Evolutionary conservation across 179 eudicot species (phyloP), one percentile per base, ranked within the genome.

Genomic region (Kewa caespitosa): DNA sequence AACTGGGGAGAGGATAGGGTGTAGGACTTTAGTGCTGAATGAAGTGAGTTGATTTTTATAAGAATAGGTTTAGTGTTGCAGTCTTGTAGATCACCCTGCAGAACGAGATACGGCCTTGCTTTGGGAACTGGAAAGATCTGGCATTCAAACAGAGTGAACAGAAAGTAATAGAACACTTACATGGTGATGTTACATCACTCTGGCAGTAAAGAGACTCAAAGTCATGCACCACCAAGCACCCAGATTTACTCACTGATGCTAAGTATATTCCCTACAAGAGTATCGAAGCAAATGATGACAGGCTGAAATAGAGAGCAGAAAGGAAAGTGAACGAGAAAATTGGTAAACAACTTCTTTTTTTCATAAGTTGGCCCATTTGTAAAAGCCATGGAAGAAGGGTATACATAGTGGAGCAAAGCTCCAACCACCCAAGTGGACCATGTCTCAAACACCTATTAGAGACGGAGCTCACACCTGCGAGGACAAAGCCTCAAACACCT

Each of bases 151-250:
- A 42, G 34, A 73, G 52, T 73, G 38, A 73, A 68, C 54, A 70
- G 46, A 34, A 38, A 11, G 22, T 30, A 38, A 36, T 41, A 42
- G 43, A 70, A 37, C 71, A 78, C 84, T 82, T 78, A 83, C 84
- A 73, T 62, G 81, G 79, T 42, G 81, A 80, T 39, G 34, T 71
- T 54, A 63, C 74, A 76, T 83, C 83, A 81, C 94, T 89, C 78
- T 84, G 85, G 80, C 89, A 86, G 73, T 85, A 89, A 71, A 95
- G 88, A 70, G 82, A 80, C 71, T 95, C 99, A 84, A 85, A 95
- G 78, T 93, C 99, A 74, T 91, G 93, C 74, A 93, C 92, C 81
- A 85, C 87, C 79, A 94, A 85, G 84, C 97, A 94, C 43, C 97
- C 98, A 80, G 86, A 81, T 86, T 85, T 90, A 69, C 95, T 93